These are phyloP conservation scores for Physaria fendleri DNA, from an alignment of 345 rosid genomes.

Conservation along the genomic window DNA sequence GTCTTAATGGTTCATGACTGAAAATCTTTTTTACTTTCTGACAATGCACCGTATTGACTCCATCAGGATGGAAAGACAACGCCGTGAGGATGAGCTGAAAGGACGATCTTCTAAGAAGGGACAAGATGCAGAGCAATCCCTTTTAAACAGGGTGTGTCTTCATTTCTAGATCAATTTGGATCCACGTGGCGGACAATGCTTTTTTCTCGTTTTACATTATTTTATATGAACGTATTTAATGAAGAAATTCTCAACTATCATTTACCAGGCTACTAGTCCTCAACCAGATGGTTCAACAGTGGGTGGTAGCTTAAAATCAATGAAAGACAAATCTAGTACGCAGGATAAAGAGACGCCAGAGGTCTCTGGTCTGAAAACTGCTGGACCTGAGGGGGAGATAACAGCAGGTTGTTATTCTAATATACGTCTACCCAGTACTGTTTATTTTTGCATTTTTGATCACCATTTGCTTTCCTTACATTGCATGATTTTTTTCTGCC, in stretches of 20 bases:
- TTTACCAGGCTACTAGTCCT: constrained; percentile 81
- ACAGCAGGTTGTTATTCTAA: constrained; percentile 67
- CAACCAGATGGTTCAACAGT: constrained; percentile 56
- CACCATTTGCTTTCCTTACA: neutral
- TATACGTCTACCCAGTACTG: neutral
- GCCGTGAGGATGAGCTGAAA: constrained; percentile 92
- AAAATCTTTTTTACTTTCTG: no score
- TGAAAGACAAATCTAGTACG: constrained; percentile 70
- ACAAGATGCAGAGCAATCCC: constrained; percentile 77
- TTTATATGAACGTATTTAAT: neutral
- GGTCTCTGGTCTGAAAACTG: constrained; percentile 77
- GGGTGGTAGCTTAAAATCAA: constrained; percentile 80
- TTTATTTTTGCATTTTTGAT: neutral
- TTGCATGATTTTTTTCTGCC: constrained; percentile 2
- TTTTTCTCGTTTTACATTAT: neutral
- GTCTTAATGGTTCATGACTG: no score
- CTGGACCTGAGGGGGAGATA: constrained; percentile 91
- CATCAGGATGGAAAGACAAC: constrained; percentile 89
- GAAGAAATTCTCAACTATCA: neutral
- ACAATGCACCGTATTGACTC: neutral
- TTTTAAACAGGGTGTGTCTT: constrained; percentile 59
- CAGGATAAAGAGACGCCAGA: constrained; percentile 76
- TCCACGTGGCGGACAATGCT: neutral
- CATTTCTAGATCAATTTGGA: constrained; percentile 5
- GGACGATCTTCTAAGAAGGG: constrained; percentile 78